Evolutionary conservation across 1,284 basidiomycete species (phyloP), one percentile per base, ranked within the genome.

Genomic region (Laetiporus sulphureus): DNA sequence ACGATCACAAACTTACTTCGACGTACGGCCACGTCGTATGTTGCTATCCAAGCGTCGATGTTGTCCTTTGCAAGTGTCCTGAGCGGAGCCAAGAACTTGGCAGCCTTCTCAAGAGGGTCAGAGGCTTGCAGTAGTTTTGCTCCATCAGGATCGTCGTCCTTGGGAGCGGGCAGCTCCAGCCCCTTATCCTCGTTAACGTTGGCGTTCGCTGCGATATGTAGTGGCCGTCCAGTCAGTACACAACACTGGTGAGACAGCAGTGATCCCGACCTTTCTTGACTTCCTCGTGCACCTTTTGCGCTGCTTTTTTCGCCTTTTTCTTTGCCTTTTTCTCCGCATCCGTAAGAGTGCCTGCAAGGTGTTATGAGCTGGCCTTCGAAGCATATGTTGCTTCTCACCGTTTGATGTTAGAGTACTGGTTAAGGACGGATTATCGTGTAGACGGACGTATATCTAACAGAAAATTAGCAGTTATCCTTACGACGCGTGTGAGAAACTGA

Each of bases 251-350:
- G n/a, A n/a, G n/a, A n/a, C n/a, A 13, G 23, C 6, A 8, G 15
- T 11, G 16, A 3, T 10, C 25, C 32, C 4, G 21, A 74, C 72
- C 67, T 59, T 76, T 86, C 57, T 85, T 82, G 13, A 71, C 59
- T 23, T 84, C 84, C 36, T 78, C 75, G 44, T 75, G 73, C 0
- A 69, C 71, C 63, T 86, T 89, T 46, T 72, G 71, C 4, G 83
- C 83, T 0, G 81, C 90, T 60, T 92, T 94, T 62, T 88, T 89
- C 22, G 89, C 90, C 58, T 91, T 94, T 64, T 91, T 93, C 59
- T 86, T 84, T 0, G 88, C 89, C 62, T 93, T 94, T 64, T 91
- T 91, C 56, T 83, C 80, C 0, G 77, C 78, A 45, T 83, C 83
- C 37, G 83, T 75, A 25, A 77, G 61, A 45, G 68, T 62, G 6